phyloP scores from a whole-genome alignment of 2,329 filamentous ascomycete genomes.

The Ilyonectria destructans region DNA sequence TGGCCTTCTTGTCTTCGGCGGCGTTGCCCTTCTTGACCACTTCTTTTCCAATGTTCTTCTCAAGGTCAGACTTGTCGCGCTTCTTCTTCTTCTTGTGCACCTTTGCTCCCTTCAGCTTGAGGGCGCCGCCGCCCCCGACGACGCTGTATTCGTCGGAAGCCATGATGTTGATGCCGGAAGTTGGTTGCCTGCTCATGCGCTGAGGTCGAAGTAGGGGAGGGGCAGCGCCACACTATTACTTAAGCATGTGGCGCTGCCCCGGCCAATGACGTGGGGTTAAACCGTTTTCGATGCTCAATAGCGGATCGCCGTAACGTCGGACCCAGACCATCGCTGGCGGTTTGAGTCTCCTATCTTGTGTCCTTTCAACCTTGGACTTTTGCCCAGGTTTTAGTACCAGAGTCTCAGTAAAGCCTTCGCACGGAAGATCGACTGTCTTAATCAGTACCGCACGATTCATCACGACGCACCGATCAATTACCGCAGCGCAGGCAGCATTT shows the following conservation, averaged over 20 bases:
- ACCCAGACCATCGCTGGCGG: constrained; percentile 18
- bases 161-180: constrained; percentile 64
- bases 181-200: constrained; percentile 19
- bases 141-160: constrained; percentile 82
- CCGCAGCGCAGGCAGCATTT: constrained; percentile 9
- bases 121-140: constrained; percentile 77
- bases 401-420: constrained; percentile 34
- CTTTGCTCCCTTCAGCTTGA: constrained; percentile 88
- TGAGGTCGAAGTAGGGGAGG: constrained; percentile 17
- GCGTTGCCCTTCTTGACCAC: constrained; percentile 45
- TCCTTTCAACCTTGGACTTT: constrained; percentile 24
- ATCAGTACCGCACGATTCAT: constrained; percentile 34
- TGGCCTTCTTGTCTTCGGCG: constrained; percentile 42
- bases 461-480: constrained; percentile 30
- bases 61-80: constrained; percentile 63
- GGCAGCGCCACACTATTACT: constrained; percentile 25
- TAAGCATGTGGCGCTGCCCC: constrained; percentile 32
- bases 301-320: constrained; percentile 15
- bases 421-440: constrained; percentile 34
- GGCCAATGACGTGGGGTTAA: constrained; percentile 26
- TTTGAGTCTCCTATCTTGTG: constrained; percentile 26
- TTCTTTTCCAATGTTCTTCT: constrained; percentile 62
- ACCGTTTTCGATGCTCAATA: constrained; percentile 12
- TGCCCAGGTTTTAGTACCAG: constrained; percentile 42
- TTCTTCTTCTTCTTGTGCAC: constrained; percentile 77